Conservation (phyloP, 352 stramenopile species). For the Globisporangium middletonii region DNA sequence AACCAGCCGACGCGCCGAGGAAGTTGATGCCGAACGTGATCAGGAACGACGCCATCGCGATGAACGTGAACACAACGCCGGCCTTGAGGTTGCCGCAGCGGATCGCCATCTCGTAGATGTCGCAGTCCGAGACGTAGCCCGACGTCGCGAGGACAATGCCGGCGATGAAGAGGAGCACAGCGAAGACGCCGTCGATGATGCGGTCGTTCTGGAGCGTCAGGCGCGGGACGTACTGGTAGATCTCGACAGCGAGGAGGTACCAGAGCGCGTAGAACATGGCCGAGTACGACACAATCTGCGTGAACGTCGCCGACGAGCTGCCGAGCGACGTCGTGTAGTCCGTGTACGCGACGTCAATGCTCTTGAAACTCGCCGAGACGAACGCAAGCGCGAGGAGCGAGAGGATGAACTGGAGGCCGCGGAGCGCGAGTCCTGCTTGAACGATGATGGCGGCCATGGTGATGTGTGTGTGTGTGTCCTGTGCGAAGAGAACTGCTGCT, state of each 20-base stretch:
- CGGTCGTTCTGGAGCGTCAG: conserved; percentile 21
- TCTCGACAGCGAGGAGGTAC: conserved; percentile 38
- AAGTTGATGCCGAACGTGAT: conserved; percentile 34
- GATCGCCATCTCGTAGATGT: conserved; percentile 16
- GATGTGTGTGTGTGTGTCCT: neutral
- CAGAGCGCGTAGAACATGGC: conserved; percentile 55
- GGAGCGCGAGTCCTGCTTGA: conserved; percentile 19
- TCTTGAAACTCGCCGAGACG: conserved; percentile 29
- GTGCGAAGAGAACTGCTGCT: neutral
- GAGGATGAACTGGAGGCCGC: conserved; percentile 46
- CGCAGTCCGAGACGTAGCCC: conserved; percentile 40
- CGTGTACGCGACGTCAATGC: neutral
- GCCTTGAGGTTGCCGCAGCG: conserved; percentile 46
- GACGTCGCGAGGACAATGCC: conserved; percentile 46
- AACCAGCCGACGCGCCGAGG: conserved; percentile 6
- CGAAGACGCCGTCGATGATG: conserved; percentile 28
- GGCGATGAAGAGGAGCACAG: conserved; percentile 39
- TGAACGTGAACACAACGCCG: conserved; percentile 46
- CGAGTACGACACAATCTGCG: conserved; percentile 55
- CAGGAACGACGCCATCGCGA: conserved; percentile 29
- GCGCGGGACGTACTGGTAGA: conserved; percentile 31
- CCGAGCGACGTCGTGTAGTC: conserved; percentile 16
- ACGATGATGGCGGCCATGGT: neutral
- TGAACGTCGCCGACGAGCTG: conserved; percentile 37
- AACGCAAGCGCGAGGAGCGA: conserved; percentile 47